Evolutionary conservation across 139 green algal genomes (phyloP), one percentile per base, ranked within the genome.

Genomic region (Closterium sp.): DNA sequence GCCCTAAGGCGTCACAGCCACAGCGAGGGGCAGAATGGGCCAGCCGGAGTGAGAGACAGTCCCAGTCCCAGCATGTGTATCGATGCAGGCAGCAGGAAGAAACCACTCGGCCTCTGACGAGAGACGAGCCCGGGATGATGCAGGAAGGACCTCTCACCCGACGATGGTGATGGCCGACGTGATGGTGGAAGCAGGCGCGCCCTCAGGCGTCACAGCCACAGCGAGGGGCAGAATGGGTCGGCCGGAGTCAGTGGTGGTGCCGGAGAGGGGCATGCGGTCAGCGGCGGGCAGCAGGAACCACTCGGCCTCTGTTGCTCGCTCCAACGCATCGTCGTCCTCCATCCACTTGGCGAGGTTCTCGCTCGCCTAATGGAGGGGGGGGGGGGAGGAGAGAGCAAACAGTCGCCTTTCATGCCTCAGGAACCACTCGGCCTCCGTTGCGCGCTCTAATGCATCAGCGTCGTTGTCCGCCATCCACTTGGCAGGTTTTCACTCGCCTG

Each of bases 401-500:
- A 66, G 38, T 8, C 38, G 38, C 38, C 38, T n/a, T n/a, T n/a
- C 35, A 6, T 34, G 88, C 64, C 88, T 32, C 19, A 91, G 43
- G 36, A 87, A 91, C 88, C 89, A 91, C 89, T 88, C 69, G 19
- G 81, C 89, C 3, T 83, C 1, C 0, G 81, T 92, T 33, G 89
- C 89, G n/a, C 76, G 2, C 33, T 92, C 89, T n/a, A 92, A 84
- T 28, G 81, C n/a, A n/a, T n/a, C n/a, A n/a, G n/a, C 76, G 64
- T 92, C 89, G 55, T 88, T 32, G 30, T 92, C 89, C 81, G n/a
- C 89, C 81, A 92, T 31, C 89, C 89, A 92, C 89, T 88, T 83
- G 19, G 31, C n/a, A 92, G 85, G 7, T 89, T n/a, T 7, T n/a
- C 28, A 6, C 30, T 19, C 1, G 89, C 89, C 33, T 55, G 85